Conservation (phyloP, 306 rosid species). For the Clitoria ternatea region DNA sequence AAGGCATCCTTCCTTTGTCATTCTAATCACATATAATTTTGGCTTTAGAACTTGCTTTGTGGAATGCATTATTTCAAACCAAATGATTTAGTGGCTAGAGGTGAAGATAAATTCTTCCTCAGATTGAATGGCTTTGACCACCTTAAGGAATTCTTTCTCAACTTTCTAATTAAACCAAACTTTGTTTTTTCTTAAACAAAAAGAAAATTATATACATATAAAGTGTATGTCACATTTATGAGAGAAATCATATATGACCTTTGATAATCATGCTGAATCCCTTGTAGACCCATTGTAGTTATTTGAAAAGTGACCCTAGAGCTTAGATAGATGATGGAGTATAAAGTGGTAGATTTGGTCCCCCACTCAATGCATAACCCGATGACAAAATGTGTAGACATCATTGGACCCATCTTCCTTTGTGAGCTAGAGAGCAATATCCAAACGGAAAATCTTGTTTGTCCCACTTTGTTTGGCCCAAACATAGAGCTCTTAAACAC, state of each 20-base stretch:
- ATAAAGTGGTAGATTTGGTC: slow-evolving; percentile 30
- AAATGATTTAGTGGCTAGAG: too few species aligned
- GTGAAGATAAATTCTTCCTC: too few species aligned
- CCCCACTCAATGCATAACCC: slow-evolving; percentile 22
- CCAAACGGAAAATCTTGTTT: slow-evolving; percentile 26
- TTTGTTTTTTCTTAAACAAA: background rate
- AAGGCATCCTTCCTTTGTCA: too few species aligned
- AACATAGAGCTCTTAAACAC: slow-evolving; percentile 3
- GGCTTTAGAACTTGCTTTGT: background rate
- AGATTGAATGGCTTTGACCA: too few species aligned
- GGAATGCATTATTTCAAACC: background rate
- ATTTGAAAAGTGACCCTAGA: background rate
- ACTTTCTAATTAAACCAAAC: background rate
- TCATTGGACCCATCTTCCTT: slow-evolving; percentile 32
- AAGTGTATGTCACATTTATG: background rate
- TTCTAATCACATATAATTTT: too few species aligned
- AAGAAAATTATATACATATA: too few species aligned
- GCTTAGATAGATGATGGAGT: background rate
- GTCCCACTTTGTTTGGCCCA: slow-evolving; percentile 31
- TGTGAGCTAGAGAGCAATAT: slow-evolving; percentile 28
- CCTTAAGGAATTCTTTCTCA: too few species aligned
- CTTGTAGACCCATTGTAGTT: background rate
- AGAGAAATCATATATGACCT: background rate
- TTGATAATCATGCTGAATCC: slow-evolving; percentile 10
- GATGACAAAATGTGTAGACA: slow-evolving; percentile 26